A percentile compares a stretch with the other conserved stretches of the same genome.
These are phyloP conservation scores for Pseudocercospora vitis DNA, from an alignment of 2,329 filamentous ascomycete genomes.

Conservation along the genomic window DNA sequence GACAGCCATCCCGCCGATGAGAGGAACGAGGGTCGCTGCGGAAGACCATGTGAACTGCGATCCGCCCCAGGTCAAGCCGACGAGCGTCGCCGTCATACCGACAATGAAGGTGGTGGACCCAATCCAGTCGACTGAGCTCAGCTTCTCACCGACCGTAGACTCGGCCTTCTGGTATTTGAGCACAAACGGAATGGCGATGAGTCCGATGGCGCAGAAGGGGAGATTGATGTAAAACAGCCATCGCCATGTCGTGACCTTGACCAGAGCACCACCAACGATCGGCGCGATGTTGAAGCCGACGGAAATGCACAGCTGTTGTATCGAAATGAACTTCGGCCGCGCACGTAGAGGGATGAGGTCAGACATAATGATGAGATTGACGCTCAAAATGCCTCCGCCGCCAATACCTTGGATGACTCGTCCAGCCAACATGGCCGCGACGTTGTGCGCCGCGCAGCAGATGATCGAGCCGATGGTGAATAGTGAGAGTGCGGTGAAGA, in stretches of 20 bases:
- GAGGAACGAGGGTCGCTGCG: conserved; percentile 38
- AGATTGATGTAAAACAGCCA: conserved; percentile 45
- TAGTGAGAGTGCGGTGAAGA: conserved; percentile 46
- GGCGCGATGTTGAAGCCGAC: conserved; percentile 38
- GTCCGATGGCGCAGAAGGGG: conserved; percentile 38
- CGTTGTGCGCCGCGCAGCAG: conserved; percentile 42
- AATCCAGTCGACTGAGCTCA: conserved; percentile 30
- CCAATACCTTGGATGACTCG: conserved; percentile 50
- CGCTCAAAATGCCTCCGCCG: conserved; percentile 46
- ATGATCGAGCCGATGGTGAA: conserved; percentile 51
- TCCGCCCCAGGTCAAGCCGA: conserved; percentile 42
- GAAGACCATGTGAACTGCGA: conserved; percentile 39
- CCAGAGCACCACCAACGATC: conserved; percentile 36
- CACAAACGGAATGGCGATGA: conserved; percentile 45
- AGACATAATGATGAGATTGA: conserved; percentile 46
- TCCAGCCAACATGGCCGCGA: conserved; percentile 45
- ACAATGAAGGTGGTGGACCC: conserved; percentile 28
- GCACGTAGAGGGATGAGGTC: conserved; percentile 41
- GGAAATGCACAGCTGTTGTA: conserved; percentile 34
- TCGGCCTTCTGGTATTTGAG: conserved; percentile 50
- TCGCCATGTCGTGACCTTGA: conserved; percentile 28
- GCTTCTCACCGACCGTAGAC: conserved; percentile 22
- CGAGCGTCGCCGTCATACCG: conserved; percentile 30
- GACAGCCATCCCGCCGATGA: conserved; percentile 37
- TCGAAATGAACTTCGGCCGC: conserved; percentile 27